Percentiles rank a stretch among this genome's conserved stretches.
Conservation (phyloP, 73 alveolate species). For the Breviolum minutum region DNA sequence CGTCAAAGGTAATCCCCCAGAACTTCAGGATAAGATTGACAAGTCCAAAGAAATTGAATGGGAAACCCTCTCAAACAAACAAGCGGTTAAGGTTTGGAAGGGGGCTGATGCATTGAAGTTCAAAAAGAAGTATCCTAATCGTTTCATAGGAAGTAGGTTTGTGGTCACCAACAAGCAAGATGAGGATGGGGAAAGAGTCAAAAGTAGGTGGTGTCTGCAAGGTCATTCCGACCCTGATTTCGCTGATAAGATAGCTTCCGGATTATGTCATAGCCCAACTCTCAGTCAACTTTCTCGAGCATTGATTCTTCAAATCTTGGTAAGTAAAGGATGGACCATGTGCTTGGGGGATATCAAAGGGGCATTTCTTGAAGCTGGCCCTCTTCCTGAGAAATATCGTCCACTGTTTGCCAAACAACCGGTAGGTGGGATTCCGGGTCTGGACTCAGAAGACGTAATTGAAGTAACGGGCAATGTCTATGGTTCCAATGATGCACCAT, state of each 20-base stretch:
- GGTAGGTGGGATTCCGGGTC: background rate
- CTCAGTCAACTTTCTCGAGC: background rate
- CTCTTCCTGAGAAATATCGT: background rate
- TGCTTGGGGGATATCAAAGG: no score
- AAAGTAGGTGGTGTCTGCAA: background rate
- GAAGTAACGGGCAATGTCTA: background rate
- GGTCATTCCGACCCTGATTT: no score
- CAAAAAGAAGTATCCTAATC: background rate
- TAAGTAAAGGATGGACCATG: background rate
- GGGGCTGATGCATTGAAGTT: background rate
- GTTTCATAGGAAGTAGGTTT: slow-evolving; percentile 24
- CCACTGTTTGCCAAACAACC: slow-evolving; percentile 28
- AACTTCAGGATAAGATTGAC: background rate
- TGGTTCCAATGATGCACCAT: background rate
- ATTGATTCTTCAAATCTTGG: slow-evolving; percentile 14
- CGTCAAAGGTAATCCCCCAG: background rate
- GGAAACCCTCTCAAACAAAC: background rate
- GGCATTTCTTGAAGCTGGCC: background rate
- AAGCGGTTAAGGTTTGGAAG: background rate
- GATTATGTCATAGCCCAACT: slow-evolving; percentile 16
- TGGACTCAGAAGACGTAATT: background rate
- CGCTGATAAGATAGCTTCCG: background rate
- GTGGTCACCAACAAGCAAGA: background rate
- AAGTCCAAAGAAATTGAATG: background rate
- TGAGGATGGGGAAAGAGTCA: background rate